A percentile compares a stretch with the other conserved stretches of the same genome.
Evolutionary conservation across 257 asterid genomes (phyloP).

Genomic region (Sherardia arvensis): DNA sequence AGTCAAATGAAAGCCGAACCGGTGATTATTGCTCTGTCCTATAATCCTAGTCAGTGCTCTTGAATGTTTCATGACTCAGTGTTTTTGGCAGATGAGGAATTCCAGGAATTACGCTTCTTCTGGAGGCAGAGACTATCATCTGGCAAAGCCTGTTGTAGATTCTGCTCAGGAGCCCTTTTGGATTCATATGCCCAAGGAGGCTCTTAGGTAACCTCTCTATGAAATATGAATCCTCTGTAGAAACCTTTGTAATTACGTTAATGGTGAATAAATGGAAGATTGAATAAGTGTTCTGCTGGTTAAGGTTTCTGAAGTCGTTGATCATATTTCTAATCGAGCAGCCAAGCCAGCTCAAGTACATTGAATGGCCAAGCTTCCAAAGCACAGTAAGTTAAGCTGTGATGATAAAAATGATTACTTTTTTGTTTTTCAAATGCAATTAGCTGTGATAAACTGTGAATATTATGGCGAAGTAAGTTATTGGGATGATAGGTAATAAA

Average conservation of each 20-base stretch:
- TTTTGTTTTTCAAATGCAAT: no score
- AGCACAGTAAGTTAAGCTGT: conserved; percentile 28
- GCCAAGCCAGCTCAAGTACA: conserved; percentile 44
- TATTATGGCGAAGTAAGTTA: no score
- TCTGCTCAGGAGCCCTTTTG: conserved; percentile 39
- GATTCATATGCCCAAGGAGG: conserved; percentile 30
- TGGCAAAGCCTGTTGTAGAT: conserved; percentile 29
- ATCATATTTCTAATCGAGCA: conserved; percentile 30
- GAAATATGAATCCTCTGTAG: neutral
- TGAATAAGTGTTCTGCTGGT: neutral
- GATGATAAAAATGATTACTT: neutral
- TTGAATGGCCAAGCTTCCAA: conserved; percentile 43
- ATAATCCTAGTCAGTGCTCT: neutral
- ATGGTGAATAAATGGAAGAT: neutral
- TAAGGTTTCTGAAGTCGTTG: conserved; percentile 44
- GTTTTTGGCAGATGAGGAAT: conserved; percentile 2
- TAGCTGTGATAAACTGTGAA: no score
- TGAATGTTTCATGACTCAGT: neutral
- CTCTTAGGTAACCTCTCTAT: conserved; percentile 35
- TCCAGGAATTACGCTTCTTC: conserved; percentile 17
- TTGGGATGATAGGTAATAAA: no score
- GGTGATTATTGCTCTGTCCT: conserved; percentile 21
- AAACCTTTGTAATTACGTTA: neutral
- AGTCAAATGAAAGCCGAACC: conserved; percentile 13
- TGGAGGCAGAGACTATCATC: conserved; percentile 43